Percentiles rank a stretch among this genome's conserved stretches.
phyloP scores from a whole-genome alignment of 768 basidiomycete species.

The Pleurotus tuoliensis region DNA sequence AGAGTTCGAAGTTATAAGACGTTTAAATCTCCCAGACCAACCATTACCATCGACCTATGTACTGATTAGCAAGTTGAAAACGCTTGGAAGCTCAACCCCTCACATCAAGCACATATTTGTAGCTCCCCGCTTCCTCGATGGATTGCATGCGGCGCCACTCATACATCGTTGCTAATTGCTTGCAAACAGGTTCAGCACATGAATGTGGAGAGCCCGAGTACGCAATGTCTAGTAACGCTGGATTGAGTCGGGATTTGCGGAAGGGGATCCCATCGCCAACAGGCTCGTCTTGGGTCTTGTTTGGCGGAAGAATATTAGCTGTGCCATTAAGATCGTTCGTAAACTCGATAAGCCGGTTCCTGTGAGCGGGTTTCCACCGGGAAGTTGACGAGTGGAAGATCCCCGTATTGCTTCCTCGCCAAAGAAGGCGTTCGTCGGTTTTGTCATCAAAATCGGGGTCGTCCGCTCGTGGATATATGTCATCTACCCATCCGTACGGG shows the following conservation, averaged over 20 bases:
- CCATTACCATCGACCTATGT: conserved; percentile 58
- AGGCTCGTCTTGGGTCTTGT: conserved; percentile 18
- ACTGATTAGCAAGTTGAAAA: not conserved
- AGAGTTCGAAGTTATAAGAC: conserved; percentile 58
- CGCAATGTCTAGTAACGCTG: conserved; percentile 58
- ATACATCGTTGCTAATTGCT: conserved; percentile 39
- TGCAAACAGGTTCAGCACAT: conserved; percentile 43
- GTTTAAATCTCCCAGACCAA: conserved; percentile 69
- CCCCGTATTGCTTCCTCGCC: conserved; percentile 77
- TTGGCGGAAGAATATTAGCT: conserved; percentile 32
- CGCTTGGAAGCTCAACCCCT: conserved; percentile 14
- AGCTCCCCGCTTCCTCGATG: conserved; percentile 46
- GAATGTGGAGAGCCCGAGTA: conserved; percentile 41
- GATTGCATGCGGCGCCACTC: conserved; percentile 44
- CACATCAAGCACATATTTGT: conserved; percentile 61
- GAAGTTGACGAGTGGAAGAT: conserved; percentile 36
- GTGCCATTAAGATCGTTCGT: conserved; percentile 39
- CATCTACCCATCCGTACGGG: conserved; percentile 44
- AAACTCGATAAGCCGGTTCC: conserved; percentile 41
- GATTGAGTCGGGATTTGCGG: conserved; percentile 39
- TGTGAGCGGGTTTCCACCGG: conserved; percentile 49
- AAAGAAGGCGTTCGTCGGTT: conserved; percentile 55
- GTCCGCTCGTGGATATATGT: conserved; percentile 34
- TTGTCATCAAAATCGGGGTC: conserved; percentile 68
- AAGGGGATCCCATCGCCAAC: conserved; percentile 30